Percentiles rank a stretch among this genome's conserved stretches.
Evolutionary conservation across 192 early-diverging fungal species (phyloP).

Genomic region (Tieghemiomyces parasiticus): DNA sequence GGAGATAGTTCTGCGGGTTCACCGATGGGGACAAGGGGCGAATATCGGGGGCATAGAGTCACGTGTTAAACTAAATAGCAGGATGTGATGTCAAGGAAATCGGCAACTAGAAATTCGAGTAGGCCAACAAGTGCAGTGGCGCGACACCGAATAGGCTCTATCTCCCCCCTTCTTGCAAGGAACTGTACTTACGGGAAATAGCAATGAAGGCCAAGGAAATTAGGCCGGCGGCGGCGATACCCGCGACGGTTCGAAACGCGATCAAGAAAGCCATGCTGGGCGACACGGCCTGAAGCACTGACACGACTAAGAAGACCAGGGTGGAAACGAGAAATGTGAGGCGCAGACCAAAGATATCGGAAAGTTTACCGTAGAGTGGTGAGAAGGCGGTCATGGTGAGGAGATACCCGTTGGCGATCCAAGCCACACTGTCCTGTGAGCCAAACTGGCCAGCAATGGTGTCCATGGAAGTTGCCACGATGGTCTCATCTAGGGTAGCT

Average conservation of each 20-base stretch:
- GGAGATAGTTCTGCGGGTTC: no score
- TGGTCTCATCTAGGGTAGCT: conserved; percentile 44
- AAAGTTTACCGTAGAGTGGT: conserved; percentile 64
- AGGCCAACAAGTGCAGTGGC: no score
- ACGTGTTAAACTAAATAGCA: no score
- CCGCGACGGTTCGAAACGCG: conserved; percentile 49
- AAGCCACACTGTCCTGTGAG: conserved; percentile 45
- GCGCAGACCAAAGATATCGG: conserved; percentile 47
- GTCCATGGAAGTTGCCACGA: conserved; percentile 61
- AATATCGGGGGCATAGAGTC: no score
- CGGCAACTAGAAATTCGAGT: neutral
- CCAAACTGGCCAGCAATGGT: conserved; percentile 56
- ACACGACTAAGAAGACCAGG: conserved; percentile 24
- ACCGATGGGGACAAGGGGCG: no score
- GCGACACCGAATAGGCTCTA: no score
- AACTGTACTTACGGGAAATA: conserved; percentile 25
- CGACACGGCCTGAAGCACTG: conserved; percentile 21
- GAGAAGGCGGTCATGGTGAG: conserved; percentile 50
- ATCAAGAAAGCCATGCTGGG: conserved; percentile 37
- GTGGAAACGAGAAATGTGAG: conserved; percentile 20
- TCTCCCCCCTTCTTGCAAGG: no score
- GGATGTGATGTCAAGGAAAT: conserved; percentile 45
- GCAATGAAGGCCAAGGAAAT: conserved; percentile 50
- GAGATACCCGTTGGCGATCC: conserved; percentile 69
- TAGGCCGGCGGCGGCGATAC: conserved; percentile 52